Evolutionary conservation across 2,329 filamentous ascomycete genomes (phyloP), one percentile per base, ranked within the genome.

Genomic region (Verticillium tricorpus): DNA sequence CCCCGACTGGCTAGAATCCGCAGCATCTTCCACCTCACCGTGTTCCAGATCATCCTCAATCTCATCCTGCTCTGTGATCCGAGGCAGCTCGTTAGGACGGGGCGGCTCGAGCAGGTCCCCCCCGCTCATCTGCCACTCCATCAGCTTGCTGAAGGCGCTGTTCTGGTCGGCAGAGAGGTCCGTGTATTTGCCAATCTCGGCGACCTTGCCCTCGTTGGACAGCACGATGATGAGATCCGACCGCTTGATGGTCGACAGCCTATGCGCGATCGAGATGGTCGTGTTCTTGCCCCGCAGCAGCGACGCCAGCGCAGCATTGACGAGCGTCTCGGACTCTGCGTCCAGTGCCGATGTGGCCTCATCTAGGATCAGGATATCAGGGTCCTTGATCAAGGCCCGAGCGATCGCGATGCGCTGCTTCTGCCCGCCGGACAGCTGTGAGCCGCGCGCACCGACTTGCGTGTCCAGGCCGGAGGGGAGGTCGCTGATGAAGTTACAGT

Each of bases 381-480:
- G 96, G 65, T 97, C 87, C 76, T 98, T 98, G 68, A 99, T 88
- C 32, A 99, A 83, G 14, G 95, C 95, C 60, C 96, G 87, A 5
- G 95, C 95, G 74, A 99, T 99, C 40, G 95, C 95, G 69, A 99
- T 98, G 66, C 95, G 89, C 76, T 99, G 95, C 78, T 98, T 98
- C 76, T 99, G 95, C 0, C 95, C 95, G 59, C 95, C 95, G 9
- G 93, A 97, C 0, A 99, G 84, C 75, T 98, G 94, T 1, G 94
- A 93, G 37, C 95, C 95, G 66, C 95, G 86, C 17, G 94, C 90
- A 60, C 96, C 96, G 34, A 97, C 95, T 66, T 91, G 90, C 0
- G 95, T 99, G 71, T 99, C 94, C 7, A 99, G 84, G 5, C 95
- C 95, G 62, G 98, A 93, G 32, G 95, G 95, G 69, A 99, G 96